Conservation (phyloP, 2,329 filamentous ascomycete genomes). For the Sphaerostilbella broomeana region DNA sequence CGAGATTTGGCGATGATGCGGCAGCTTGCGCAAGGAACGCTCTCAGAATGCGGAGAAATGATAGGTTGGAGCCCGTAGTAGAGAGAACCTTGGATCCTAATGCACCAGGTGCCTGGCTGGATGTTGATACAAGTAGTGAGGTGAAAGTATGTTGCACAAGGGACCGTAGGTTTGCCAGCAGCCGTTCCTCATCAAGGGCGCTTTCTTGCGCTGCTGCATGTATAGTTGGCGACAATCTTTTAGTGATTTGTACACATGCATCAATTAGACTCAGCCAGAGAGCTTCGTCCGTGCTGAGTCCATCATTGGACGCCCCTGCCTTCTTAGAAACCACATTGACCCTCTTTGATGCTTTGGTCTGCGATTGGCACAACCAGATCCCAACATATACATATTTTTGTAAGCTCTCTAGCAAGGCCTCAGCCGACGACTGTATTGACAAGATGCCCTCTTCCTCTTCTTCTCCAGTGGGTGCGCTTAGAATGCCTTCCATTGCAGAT, state of each 20-base stretch:
- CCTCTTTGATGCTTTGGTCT: constrained; percentile 57
- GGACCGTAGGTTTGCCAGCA: constrained; percentile 63
- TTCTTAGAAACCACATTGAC: constrained; percentile 43
- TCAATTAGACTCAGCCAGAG: constrained; percentile 59
- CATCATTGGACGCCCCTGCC: constrained; percentile 36
- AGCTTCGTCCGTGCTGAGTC: constrained; percentile 46
- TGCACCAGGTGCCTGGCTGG: constrained; percentile 36
- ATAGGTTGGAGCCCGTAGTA: constrained; percentile 50
- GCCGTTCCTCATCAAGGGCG: constrained; percentile 49
- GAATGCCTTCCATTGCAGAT: constrained; percentile 66
- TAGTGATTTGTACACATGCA: constrained; percentile 56
- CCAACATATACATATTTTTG: constrained; percentile 90
- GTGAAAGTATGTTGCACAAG: constrained; percentile 90
- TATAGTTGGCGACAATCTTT: constrained; percentile 53
- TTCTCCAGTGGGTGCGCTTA: constrained; percentile 36
- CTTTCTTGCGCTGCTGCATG: constrained; percentile 26
- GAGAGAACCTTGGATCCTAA: constrained; percentile 30
- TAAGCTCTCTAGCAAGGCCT: constrained; percentile 68
- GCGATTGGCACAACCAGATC: constrained; percentile 89
- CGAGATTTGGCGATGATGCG: constrained; percentile 73
- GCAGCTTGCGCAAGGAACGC: constrained; percentile 82
- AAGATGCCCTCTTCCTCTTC: constrained; percentile 46
- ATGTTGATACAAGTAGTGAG: constrained; percentile 71
- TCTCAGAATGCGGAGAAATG: constrained; percentile 82
- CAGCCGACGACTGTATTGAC: constrained; percentile 55